Evolutionary conservation across 257 asterid species (phyloP).

Genomic region (Hygrophila difformis): DNA sequence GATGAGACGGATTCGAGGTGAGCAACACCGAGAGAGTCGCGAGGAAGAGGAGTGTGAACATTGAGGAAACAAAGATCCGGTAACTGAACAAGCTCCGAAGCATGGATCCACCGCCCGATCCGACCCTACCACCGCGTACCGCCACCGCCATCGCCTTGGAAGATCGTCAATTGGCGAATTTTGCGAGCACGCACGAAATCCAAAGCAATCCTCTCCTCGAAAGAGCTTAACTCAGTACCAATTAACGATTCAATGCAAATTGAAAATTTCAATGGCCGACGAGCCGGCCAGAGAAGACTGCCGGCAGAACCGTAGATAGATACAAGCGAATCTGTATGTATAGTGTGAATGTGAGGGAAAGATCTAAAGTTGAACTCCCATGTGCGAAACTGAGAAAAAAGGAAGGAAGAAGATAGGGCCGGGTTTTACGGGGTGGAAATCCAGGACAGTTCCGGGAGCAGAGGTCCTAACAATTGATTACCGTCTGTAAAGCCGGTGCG

Average conservation of each 20-base stretch:
- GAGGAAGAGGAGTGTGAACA: slow-evolving; percentile 74
- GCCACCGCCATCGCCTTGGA: slow-evolving; percentile 70
- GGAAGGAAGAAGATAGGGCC: no score
- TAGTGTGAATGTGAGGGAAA: no score
- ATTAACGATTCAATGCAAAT: slow-evolving; percentile 5
- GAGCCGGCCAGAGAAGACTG: no score
- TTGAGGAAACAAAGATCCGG: slow-evolving; percentile 87
- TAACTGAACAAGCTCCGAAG: slow-evolving; percentile 75
- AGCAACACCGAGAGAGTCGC: slow-evolving; percentile 83
- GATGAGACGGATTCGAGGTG: slow-evolving; percentile 56
- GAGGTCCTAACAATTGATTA: no score
- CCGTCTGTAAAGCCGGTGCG: no score
- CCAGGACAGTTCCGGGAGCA: no score
- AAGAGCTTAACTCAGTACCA: slow-evolving; percentile 16
- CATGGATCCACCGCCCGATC: slow-evolving; percentile 69
- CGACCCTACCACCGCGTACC: slow-evolving; percentile 65
- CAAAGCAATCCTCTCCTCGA: slow-evolving; percentile 4
- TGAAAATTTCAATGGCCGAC: neutral
- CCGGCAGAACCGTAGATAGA: no score
- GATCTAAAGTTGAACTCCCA: no score
- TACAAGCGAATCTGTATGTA: no score
- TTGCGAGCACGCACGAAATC: slow-evolving; percentile 1
- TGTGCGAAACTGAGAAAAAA: no score
- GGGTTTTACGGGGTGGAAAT: no score
- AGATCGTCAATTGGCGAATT: slow-evolving; percentile 13